Evolutionary conservation across 192 early-diverging fungal species (phyloP), one percentile per base, ranked within the genome.

Genomic region (Obelidium mucronatum): DNA sequence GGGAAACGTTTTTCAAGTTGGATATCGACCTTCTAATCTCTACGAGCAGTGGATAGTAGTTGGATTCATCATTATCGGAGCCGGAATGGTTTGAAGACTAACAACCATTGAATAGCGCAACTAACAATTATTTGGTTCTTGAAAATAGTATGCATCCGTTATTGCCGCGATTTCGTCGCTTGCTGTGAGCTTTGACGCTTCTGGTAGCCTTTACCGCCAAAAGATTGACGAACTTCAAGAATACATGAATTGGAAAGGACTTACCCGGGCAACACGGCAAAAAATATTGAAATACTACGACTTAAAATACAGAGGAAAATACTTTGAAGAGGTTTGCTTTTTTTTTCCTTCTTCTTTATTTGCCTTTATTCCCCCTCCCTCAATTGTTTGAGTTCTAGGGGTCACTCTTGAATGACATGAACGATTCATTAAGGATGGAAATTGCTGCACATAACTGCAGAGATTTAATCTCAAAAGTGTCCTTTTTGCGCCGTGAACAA

Each of bases 251-350:
- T 61, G 39, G 40, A 78, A 78, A 37, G 34, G 51, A 3, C 39
- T 78, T 3, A 26, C n/a, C 37, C 68, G n/a, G 6, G 24, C 26
- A 17, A 40, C 77, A 4, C 35, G 56, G 8, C 24, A 28, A 22
- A 78, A 78, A 48, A 51, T 78, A 6, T 40, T 64, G n/a, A 78
- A 78, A 22, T 78, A 80, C 42, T 78, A 63, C 84, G 69, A 75
- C 70, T 22, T 77, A 26, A 77, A 77, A 58, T 77, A 77, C 35
- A 22, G 58, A 4, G 75, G 75, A 52, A 65, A 64, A 39, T 64
- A 37, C 33, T 64, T 64, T 39, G 62, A 64, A 64, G 62, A 64
- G 62, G 62, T 64, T 11, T 2, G 33, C 15, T 61, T 11, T 48
- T 24, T 81, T 40, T 3, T 2, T 2, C 8, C 8, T 48, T 19